These are phyloP conservation scores for Gaultheria prostrata DNA, from an alignment of 148 eudicot species.

Conservation along the genomic window DNA sequence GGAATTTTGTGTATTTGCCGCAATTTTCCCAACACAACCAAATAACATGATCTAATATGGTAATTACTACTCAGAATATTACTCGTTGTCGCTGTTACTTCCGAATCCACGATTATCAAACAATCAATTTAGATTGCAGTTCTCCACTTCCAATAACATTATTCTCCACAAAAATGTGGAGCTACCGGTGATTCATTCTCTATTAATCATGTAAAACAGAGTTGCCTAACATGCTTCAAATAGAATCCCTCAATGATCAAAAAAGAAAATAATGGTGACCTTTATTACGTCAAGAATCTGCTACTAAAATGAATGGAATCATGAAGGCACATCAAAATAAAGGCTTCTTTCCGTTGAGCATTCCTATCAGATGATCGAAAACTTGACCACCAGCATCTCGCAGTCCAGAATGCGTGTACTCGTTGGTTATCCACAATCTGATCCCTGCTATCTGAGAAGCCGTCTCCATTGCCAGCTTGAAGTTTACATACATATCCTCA, in stretches of 20 bases:
- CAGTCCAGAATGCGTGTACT: slow-evolving; percentile 95
- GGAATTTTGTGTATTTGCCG: too few relatives aligned
- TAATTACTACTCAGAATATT: too few relatives aligned
- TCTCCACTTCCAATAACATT: neutral
- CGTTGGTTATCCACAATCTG: slow-evolving; percentile 83
- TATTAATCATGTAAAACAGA: neutral
- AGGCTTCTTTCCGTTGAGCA: slow-evolving; percentile 89
- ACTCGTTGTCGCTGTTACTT: too few relatives aligned
- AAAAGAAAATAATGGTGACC: neutral
- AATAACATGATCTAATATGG: too few relatives aligned
- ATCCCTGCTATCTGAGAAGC: slow-evolving; percentile 73
- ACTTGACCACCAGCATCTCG: slow-evolving; percentile 66
- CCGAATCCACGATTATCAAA: too few relatives aligned
- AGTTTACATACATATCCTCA: slow-evolving; percentile 92
- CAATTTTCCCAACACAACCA: too few relatives aligned
- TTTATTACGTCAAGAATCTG: neutral
- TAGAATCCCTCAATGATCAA: neutral
- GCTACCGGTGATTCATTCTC: neutral
- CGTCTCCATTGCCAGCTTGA: slow-evolving; percentile 71
- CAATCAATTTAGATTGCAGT: too few relatives aligned
- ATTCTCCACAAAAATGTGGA: too few relatives aligned
- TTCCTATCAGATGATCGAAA: slow-evolving; percentile 65
- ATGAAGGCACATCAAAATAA: slow-evolving; percentile 40
- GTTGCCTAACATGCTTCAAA: neutral
- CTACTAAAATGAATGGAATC: neutral